These are phyloP conservation scores for Chlorociboria aeruginascens DNA, from an alignment of 495 filamentous ascomycete genomes.

Conservation along the genomic window DNA sequence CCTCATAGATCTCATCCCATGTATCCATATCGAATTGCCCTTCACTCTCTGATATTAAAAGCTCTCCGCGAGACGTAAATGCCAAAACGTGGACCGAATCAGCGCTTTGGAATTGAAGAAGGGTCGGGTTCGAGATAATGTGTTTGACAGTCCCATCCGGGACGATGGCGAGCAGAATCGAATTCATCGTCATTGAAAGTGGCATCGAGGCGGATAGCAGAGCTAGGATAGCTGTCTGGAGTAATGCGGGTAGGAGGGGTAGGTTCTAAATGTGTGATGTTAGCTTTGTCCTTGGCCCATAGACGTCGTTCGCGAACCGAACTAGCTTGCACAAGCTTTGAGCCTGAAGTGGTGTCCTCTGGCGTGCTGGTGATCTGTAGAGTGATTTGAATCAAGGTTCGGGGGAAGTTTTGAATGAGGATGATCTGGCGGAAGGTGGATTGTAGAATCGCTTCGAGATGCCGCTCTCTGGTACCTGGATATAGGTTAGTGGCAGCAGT, in stretches of 20 bases:
- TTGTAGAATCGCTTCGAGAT: conserved; percentile 59
- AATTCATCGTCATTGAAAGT: conserved; percentile 54
- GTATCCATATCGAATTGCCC: conserved; percentile 64
- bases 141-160: conserved; percentile 26
- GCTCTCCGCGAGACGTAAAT: conserved; percentile 60
- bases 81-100: conserved; percentile 65
- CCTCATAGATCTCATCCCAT: conserved; percentile 61
- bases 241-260: conserved; percentile 57
- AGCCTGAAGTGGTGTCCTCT: conserved; percentile 40
- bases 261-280: conserved; percentile 44
- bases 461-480: conserved; percentile 55
- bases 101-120: conserved; percentile 41
- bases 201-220: conserved; percentile 67
- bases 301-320: conserved; percentile 26
- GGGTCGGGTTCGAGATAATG: conserved; percentile 42
- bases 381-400: conserved; percentile 53
- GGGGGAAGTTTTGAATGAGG: conserved; percentile 54
- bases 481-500: conserved; percentile 21
- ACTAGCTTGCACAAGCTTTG: conserved; percentile 36
- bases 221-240: conserved; percentile 63
- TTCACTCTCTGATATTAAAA: conserved; percentile 71
- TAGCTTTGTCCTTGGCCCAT: not conserved
- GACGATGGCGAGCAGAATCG: conserved; percentile 50
- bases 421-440: conserved; percentile 57
- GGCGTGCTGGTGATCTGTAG: conserved; percentile 49